Evolutionary conservation across 257 asterid species (phyloP).

Genomic region (Galeopsis tetrahit): DNA sequence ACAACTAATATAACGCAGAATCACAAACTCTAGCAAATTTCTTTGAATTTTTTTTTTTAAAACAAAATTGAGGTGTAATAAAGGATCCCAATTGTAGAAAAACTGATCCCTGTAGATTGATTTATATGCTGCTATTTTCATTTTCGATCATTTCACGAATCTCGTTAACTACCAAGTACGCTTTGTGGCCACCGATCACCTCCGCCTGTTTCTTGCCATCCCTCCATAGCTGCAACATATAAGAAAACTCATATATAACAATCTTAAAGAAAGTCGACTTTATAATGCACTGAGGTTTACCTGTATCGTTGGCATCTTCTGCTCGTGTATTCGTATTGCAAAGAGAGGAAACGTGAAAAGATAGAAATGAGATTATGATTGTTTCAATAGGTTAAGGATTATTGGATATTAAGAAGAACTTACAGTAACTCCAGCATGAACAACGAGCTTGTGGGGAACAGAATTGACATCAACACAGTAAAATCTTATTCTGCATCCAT

Average conservation of each 20-base stretch:
- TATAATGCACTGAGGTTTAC: constrained; percentile 41
- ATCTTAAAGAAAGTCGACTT: not conserved
- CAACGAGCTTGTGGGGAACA: constrained; percentile 83
- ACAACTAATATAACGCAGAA: not conserved
- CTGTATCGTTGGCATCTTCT: constrained; percentile 99
- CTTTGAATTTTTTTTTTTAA: not conserved
- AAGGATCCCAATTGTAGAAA: not conserved
- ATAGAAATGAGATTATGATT: constrained; percentile 24
- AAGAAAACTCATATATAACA: not conserved
- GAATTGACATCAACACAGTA: constrained; percentile 79
- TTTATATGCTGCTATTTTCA: constrained; percentile 45
- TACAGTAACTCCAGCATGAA: constrained; percentile 87
- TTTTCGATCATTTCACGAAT: constrained; percentile 81
- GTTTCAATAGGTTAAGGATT: not conserved
- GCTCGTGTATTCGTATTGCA: constrained; percentile 41
- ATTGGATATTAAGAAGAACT: constrained; percentile 42
- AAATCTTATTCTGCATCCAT: constrained; percentile 67
- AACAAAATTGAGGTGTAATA: not conserved
- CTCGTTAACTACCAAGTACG: constrained; percentile 79
- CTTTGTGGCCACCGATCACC: constrained; percentile 90
- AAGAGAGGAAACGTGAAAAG: constrained; percentile 48
- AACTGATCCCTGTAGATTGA: not conserved
- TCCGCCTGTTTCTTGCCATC: constrained; percentile 80
- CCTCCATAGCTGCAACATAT: constrained; percentile 69
- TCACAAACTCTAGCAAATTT: not conserved